These are phyloP conservation scores for Ogataea allantospora DNA, from an alignment of 805 yeast species.

Conservation along the genomic window DNA sequence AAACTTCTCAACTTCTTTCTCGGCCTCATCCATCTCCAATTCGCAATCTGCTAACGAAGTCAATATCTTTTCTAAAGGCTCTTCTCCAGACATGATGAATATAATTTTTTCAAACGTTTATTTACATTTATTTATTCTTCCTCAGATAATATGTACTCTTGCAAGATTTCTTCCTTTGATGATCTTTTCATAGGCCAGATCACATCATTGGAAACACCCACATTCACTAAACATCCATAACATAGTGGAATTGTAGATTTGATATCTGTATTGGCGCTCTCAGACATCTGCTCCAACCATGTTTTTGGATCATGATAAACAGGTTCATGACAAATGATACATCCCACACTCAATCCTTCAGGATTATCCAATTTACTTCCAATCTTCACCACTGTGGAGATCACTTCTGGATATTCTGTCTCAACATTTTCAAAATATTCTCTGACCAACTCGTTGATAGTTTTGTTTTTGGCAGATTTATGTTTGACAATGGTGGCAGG, in stretches of 20 bases:
- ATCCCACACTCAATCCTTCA: constrained; percentile 25
- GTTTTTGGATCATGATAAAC: constrained; percentile 56
- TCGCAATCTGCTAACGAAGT: constrained; percentile 56
- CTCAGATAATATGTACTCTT: constrained; percentile 26
- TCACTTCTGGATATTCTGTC: constrained; percentile 79
- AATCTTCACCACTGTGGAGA: constrained; percentile 88
- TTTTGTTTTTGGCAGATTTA: constrained; percentile 64
- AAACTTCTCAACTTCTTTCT: constrained; percentile 55
- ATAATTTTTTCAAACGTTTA: constrained; percentile 1
- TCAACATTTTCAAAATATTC: constrained; percentile 73
- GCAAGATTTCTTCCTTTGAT: constrained; percentile 28
- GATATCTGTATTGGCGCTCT: constrained; percentile 19
- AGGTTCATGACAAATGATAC: constrained; percentile 56
- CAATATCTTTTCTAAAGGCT: constrained; percentile 38
- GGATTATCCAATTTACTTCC: constrained; percentile 73
- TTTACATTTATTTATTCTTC: constrained; percentile 13
- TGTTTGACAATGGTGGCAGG: constrained; percentile 21
- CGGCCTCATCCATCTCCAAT: constrained; percentile 56
- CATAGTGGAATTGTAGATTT: constrained; percentile 45
- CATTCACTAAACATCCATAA: constrained; percentile 71
- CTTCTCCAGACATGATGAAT: background rate
- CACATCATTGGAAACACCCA: constrained; percentile 43
- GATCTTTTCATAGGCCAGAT: constrained; percentile 32
- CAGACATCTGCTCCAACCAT: constrained; percentile 70
- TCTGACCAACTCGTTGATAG: constrained; percentile 75